Conservation (phyloP, 495 filamentous ascomycete genomes). For the Diplogelasinospora grovesii region DNA sequence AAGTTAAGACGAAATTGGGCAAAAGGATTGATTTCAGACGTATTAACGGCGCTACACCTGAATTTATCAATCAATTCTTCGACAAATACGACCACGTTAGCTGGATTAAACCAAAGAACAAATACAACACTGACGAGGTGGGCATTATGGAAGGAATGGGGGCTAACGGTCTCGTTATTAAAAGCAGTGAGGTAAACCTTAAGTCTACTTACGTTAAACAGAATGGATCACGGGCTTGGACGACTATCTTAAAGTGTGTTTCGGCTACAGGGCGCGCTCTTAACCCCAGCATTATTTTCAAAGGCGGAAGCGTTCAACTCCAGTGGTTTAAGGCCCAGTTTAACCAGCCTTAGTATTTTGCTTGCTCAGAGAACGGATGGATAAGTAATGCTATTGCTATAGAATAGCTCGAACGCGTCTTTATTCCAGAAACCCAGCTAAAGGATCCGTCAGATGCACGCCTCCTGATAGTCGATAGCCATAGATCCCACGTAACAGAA, state of each 20-base stretch:
- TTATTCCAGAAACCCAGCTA: slow-evolving; percentile 12
- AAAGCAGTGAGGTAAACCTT: not conserved
- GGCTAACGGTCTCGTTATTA: slow-evolving; percentile 4
- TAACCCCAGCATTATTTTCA: slow-evolving; percentile 6
- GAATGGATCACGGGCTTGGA: not conserved
- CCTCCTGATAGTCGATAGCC: slow-evolving; percentile 26
- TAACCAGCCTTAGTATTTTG: slow-evolving; percentile 2
- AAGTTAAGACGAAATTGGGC: slow-evolving; percentile 1
- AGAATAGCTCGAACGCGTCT: slow-evolving; percentile 5
- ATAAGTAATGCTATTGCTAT: not conserved
- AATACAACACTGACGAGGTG: slow-evolving; percentile 5
- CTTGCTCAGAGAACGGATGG: slow-evolving; percentile 9
- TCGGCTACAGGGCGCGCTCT: slow-evolving; percentile 1
- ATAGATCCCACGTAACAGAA: slow-evolving; percentile 13
- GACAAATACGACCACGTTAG: slow-evolving; percentile 1
- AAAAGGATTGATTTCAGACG: not conserved
- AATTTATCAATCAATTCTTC: slow-evolving; percentile 4
- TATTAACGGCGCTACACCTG: not conserved
- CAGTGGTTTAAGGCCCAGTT: slow-evolving; percentile 4
- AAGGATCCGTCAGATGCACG: slow-evolving; percentile 6
- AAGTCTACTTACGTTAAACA: not conserved
- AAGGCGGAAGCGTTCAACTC: slow-evolving; percentile 9
- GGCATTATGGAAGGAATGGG: slow-evolving; percentile 7
- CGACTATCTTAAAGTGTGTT: slow-evolving; percentile 4
- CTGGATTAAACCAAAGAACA: slow-evolving; percentile 3